Conservation (phyloP, 2,329 filamentous ascomycete genomes). For the Fusarium buharicum region DNA sequence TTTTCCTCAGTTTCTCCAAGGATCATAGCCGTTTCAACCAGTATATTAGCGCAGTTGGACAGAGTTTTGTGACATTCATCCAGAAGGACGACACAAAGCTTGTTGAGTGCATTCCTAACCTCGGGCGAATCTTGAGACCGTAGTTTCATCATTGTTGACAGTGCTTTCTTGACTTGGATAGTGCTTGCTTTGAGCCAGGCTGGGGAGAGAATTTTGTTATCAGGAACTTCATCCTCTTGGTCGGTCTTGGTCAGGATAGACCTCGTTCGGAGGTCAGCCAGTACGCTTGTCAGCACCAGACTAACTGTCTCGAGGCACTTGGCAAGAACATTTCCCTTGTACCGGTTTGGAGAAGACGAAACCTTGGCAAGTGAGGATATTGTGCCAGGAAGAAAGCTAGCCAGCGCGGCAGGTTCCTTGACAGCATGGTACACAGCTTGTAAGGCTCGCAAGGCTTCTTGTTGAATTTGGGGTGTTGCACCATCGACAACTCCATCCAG, state of each 20-base stretch:
- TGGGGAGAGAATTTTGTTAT: constrained; percentile 55
- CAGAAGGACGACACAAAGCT: constrained; percentile 78
- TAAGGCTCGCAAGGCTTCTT: constrained; percentile 74
- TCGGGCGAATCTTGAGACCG: constrained; percentile 75
- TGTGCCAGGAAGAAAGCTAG: constrained; percentile 87
- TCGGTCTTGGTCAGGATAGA: constrained; percentile 55
- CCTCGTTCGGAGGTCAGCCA: constrained; percentile 67
- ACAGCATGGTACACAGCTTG: constrained; percentile 70
- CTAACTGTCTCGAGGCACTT: constrained; percentile 69
- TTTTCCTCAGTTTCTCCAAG: constrained; percentile 64
- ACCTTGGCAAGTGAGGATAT: constrained; percentile 83
- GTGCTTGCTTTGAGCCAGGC: constrained; percentile 84
- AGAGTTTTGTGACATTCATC: constrained; percentile 83
- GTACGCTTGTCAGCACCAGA: constrained; percentile 62
- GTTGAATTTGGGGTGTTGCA: constrained; percentile 73
- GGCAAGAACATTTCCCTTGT: constrained; percentile 69
- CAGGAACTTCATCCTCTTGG: constrained; percentile 34
- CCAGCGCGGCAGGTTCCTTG: constrained; percentile 77
- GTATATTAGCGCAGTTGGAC: constrained; percentile 72
- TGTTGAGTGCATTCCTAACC: constrained; percentile 73
- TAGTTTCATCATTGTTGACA: constrained; percentile 80
- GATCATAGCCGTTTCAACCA: constrained; percentile 84
- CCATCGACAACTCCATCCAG: constrained; percentile 77
- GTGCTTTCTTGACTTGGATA: constrained; percentile 82
- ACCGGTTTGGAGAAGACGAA: constrained; percentile 72